phyloP scores from a whole-genome alignment of 805 yeast species.

The Kuraishia ogatae region DNA sequence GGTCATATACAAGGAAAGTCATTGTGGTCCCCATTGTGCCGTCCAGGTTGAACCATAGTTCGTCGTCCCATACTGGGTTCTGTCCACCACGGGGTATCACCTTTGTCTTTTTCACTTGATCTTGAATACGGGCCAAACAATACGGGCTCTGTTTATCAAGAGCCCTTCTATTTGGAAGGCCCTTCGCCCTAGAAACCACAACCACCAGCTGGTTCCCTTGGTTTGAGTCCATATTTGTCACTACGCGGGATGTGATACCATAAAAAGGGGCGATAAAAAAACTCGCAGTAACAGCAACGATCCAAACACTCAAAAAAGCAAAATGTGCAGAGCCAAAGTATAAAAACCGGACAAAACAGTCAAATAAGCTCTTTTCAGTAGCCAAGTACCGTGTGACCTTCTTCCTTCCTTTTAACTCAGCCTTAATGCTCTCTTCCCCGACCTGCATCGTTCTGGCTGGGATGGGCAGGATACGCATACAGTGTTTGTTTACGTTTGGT shows the following conservation, averaged over 20 bases:
- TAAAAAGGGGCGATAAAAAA: too few relatives aligned
- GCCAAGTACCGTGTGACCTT: neutral
- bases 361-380: neutral
- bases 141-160: constrained; percentile 93
- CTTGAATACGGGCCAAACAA: constrained; percentile 73
- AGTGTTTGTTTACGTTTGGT: neutral
- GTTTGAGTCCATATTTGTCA: neutral
- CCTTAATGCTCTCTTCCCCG: neutral
- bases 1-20: constrained; percentile 74
- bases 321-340: too few relatives aligned
- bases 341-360: neutral
- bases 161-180: constrained; percentile 77
- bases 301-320: too few relatives aligned
- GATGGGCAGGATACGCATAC: neutral
- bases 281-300: too few relatives aligned
- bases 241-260: too few relatives aligned
- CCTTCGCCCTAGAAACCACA: constrained; percentile 73
- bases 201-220: constrained; percentile 55
- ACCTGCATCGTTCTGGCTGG: neutral
- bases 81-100: constrained; percentile 87
- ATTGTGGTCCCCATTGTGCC: constrained; percentile 56
- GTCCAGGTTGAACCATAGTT: constrained; percentile 56
- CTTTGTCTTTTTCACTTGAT: constrained; percentile 71
- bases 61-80: constrained; percentile 82
- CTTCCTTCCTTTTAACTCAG: neutral